Evolutionary conservation across 2,329 filamentous ascomycete genomes (phyloP).

Genomic region (Ilyonectria robusta): DNA sequence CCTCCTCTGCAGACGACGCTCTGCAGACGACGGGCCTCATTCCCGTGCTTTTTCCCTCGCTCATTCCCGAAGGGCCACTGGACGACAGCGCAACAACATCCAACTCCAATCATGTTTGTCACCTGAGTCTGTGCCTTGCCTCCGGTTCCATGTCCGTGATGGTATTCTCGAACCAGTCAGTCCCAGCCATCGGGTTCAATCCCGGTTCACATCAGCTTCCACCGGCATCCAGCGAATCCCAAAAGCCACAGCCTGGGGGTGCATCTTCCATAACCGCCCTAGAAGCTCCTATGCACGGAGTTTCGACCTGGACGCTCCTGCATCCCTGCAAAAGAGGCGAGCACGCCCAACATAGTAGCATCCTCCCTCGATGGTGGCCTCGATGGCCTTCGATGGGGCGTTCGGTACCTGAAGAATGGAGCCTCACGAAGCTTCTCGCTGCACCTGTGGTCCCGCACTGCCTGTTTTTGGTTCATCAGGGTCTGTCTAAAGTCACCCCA

Average conservation of each 20-base stretch:
- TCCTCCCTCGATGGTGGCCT: neutral
- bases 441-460: neutral
- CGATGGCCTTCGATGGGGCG: neutral
- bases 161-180: slow-evolving; percentile 12
- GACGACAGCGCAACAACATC: slow-evolving; percentile 17
- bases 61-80: slow-evolving; percentile 3
- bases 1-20: too few relatives aligned
- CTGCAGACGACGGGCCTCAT: slow-evolving; percentile 1
- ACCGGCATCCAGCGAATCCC: slow-evolving; percentile 12
- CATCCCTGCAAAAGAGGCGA: slow-evolving; percentile 23
- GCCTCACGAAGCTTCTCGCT: slow-evolving; percentile 6
- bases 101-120: slow-evolving; percentile 17
- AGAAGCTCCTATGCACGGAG: slow-evolving; percentile 19
- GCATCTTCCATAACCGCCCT: slow-evolving; percentile 27
- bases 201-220: neutral
- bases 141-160: slow-evolving; percentile 3
- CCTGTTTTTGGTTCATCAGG: slow-evolving; percentile 17
- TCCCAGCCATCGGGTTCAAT: slow-evolving; percentile 10
- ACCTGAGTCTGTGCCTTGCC: neutral
- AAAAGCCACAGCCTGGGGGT: slow-evolving; percentile 1
- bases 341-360: neutral
- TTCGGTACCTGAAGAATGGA: slow-evolving; percentile 18
- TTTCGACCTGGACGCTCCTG: slow-evolving; percentile 1
- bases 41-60: slow-evolving; percentile 17
- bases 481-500: slow-evolving; percentile 15